Evolutionary conservation across 78 protist species (phyloP).

Genomic region (Emiliania huxleyi): DNA sequence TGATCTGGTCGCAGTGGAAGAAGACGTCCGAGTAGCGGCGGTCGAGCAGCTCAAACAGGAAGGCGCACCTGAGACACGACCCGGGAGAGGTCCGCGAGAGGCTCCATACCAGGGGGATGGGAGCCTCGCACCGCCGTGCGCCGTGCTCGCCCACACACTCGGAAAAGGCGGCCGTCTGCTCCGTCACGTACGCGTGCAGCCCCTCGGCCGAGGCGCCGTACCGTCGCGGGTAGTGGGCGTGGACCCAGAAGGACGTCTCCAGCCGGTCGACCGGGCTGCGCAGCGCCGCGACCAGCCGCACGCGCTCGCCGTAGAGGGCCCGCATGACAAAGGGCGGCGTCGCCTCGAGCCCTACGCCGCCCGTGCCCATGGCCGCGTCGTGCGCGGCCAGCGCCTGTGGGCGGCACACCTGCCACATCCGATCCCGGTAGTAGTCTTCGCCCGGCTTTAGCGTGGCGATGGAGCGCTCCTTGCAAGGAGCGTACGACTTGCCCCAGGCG

Average conservation of each 20-base stretch:
- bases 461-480: background rate
- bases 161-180: background rate
- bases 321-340: background rate
- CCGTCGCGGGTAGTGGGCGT: background rate
- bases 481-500: background rate
- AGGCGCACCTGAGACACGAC: no score
- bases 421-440: background rate
- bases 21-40: background rate
- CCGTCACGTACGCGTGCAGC: background rate
- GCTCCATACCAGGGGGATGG: no score
- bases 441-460: background rate
- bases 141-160: background rate
- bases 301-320: background rate
- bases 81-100: no score
- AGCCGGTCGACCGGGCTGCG: background rate
- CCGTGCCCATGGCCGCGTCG: conserved; percentile 14
- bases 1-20: conserved; percentile 27
- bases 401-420: background rate
- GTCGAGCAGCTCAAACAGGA: background rate
- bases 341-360: background rate
- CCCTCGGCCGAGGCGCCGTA: background rate
- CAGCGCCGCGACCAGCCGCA: background rate
- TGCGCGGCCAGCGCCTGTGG: background rate
- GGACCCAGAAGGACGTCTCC: background rate
- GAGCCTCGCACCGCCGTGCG: background rate